These are phyloP conservation scores for Gossypium bickii DNA, from an alignment of 345 rosid species.

Conservation along the genomic window DNA sequence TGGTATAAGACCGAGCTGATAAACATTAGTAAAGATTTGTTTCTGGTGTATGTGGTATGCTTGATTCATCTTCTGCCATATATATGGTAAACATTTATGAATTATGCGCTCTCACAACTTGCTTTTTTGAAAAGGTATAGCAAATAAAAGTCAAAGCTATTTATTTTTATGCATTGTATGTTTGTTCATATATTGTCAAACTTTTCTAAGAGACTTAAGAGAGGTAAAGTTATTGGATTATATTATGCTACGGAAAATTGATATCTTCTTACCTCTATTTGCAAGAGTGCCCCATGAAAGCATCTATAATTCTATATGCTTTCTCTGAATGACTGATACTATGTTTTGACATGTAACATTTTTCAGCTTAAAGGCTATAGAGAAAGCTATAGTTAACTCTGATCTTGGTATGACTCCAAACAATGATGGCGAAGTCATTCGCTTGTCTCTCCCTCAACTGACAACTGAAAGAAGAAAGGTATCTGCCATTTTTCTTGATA, in stretches of 20 bases:
- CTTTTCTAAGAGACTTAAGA: not conserved
- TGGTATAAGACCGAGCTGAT: not conserved
- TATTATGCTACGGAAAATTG: not conserved
- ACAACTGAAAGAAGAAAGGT: conserved; percentile 96
- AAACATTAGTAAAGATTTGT: not conserved
- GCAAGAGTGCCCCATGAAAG: not conserved
- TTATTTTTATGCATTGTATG: not conserved
- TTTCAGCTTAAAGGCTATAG: conserved; percentile 77
- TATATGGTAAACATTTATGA: not conserved
- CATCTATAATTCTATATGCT: not conserved
- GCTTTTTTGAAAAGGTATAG: not conserved
- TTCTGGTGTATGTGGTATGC: not conserved
- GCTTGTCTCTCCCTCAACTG: conserved; percentile 77
- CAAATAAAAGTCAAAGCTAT: not conserved
- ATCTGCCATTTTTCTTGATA: conserved; percentile 20
- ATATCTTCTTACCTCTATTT: not conserved
- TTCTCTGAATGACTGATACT: not conserved
- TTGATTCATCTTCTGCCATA: not conserved
- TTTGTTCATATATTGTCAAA: not conserved
- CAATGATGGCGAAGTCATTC: conserved; percentile 89
- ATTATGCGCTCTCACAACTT: not conserved
- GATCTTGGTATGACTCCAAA: conserved; percentile 86
- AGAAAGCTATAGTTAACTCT: conserved; percentile 88
- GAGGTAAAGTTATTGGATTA: not conserved
- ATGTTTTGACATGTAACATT: conserved; percentile 12